phyloP scores from a whole-genome alignment of 140 eudicot species.

The Senecio squalidus region DNA sequence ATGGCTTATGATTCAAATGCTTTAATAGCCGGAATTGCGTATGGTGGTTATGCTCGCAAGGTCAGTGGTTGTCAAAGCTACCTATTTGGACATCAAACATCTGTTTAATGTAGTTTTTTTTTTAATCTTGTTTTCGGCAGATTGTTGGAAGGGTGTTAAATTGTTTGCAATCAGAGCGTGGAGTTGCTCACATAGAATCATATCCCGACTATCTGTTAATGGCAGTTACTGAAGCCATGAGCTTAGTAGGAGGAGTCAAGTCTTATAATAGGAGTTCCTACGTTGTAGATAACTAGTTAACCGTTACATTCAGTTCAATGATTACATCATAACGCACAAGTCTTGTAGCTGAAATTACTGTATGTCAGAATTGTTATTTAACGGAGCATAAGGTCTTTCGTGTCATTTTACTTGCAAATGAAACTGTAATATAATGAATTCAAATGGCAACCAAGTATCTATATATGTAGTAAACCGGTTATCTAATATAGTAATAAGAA shows the following conservation, averaged over 20 bases:
- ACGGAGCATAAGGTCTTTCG: too few relatives aligned
- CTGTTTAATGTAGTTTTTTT: neutral
- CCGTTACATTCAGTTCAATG: neutral
- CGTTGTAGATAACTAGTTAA: neutral
- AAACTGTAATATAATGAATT: too few relatives aligned
- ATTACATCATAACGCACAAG: neutral
- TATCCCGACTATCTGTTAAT: constrained; percentile 57
- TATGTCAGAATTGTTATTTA: too few relatives aligned
- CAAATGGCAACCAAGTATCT: too few relatives aligned
- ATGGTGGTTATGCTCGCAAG: constrained; percentile 95
- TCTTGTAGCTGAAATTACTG: neutral
- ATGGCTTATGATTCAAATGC: constrained; percentile 28
- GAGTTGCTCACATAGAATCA: constrained; percentile 52
- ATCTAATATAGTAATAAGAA: too few relatives aligned
- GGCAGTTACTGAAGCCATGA: constrained; percentile 65
- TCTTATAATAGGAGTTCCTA: constrained; percentile 20
- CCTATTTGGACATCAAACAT: neutral
- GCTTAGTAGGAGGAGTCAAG: constrained; percentile 79
- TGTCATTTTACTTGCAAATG: too few relatives aligned
- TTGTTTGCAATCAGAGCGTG: constrained; percentile 47
- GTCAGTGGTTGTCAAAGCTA: too few relatives aligned
- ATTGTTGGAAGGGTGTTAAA: constrained; percentile 76
- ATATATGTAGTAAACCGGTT: too few relatives aligned
- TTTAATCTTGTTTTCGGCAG: constrained; percentile 22
- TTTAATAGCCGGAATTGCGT: constrained; percentile 77